Evolutionary conservation across 306 rosid genomes (phyloP), one percentile per base, ranked within the genome.

Genomic region (Delonix regia): DNA sequence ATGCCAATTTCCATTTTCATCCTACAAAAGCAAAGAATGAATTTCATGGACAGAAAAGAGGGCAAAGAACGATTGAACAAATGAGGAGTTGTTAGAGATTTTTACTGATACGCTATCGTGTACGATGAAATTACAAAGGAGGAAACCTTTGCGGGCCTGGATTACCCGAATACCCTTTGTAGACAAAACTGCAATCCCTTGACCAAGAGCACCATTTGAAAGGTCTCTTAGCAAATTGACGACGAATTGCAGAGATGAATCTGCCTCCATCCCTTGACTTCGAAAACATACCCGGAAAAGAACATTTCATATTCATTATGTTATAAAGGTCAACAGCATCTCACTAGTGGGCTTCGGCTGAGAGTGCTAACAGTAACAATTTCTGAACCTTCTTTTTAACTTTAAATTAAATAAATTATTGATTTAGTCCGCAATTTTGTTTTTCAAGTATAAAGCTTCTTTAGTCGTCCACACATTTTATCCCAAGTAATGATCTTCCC

Each of bases 1-100:
- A 47, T 85, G 86, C 90, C 90, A 89, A 55, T 83, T 81, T 42
- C 84, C 93, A 76, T 76, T 47, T 60, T 64, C 71, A 82, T 89
- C 88, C 89, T 87, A 45, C 4, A 56, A 56, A 7, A 15, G 18
- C 19, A n/a, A 63, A 36, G 1, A 16, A 19, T 19, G 28, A 64
- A 52, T n/a, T 14, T 10, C 33, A 57, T 36, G 36, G 7, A 69
- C 15, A 25, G 9, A 28, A 8, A 18, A 11, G 22, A n/a, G 34
- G 33, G 7, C 15, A 59, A 69, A 39, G 22, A 33, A 16, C 13
- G 51, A 34, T 48, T 38, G 8, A 48, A 22, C 16, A 30, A 7
- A 48, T 3, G 4, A 48, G 11, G 41, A 44, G 18, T 0, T 2
- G 45, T 9, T 28, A 62, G 14, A 63, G 51, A 80, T 39, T 62